Evolutionary conservation across 768 basidiomycete species (phyloP), one percentile per base, ranked within the genome.

Genomic region (Mycena indigotica): DNA sequence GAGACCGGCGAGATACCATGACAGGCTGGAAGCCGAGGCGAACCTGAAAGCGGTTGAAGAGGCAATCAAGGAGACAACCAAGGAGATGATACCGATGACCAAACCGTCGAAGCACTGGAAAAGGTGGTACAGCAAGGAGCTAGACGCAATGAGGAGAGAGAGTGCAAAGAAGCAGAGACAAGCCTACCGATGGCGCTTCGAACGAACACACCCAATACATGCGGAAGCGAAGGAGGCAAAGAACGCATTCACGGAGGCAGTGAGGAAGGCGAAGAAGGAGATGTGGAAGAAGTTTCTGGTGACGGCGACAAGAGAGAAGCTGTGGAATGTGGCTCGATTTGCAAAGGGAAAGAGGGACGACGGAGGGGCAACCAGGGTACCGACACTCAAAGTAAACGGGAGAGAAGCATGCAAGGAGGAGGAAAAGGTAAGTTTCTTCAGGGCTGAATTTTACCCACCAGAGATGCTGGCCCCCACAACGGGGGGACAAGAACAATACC

Each of bases 301-400:
- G 12, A n/a, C 10, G 12, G 35, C 35, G 12, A 38, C 35, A 38
- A n/a, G 35, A 10, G 41, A 10, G 16, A 21, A 45, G 1, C 40
- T 74, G 1, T 73, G 70, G 71, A 67, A 40, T 0, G 66, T 69
- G 0, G 68, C 70, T 60, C 55, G 38, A 1, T 72, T 68, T 23
- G 41, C 71, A 0, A 67, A 21, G 1, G 48, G 49, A 2, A 64
- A 64, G 40, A 52, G 45, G 32, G 49, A 54, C 1, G 73, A 74
- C 48, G 68, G 69, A 19, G 66, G 67, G 25, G 59, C 39, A 25
- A 17, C 70, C 0, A 32, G 67, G 16, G 67, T 72, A 24, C 71
- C 71, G 24, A 60, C 67, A 3, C 60, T 69, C 87, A 95, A 68
- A 78, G 98, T 10, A 97, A 98, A 68, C 90, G 91, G 28, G 41